Conservation (phyloP, 164 flowering plant genomes). For the Umbellularia californica region DNA sequence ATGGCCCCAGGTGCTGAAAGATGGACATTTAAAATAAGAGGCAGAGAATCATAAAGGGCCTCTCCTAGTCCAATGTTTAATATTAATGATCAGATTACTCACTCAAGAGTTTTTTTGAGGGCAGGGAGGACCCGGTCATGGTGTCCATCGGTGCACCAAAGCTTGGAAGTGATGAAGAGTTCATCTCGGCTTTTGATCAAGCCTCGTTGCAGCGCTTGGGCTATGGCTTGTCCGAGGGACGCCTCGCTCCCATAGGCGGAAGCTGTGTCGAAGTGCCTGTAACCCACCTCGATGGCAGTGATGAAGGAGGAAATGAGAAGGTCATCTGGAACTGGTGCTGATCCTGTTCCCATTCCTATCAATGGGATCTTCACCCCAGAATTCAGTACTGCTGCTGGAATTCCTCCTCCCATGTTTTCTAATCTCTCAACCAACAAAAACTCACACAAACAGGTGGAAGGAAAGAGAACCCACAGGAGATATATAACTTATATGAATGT, state of each 20-base stretch:
- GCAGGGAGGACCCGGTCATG: slow-evolving; percentile 32
- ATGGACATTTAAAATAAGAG: no score
- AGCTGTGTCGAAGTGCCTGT: slow-evolving; percentile 39
- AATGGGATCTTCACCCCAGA: slow-evolving; percentile 19
- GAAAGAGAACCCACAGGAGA: no score
- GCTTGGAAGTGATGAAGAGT: slow-evolving; percentile 40
- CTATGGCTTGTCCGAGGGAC: slow-evolving; percentile 29
- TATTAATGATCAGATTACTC: neutral
- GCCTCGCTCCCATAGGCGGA: slow-evolving; percentile 22
- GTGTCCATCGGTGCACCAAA: slow-evolving; percentile 28
- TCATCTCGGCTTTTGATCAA: slow-evolving; percentile 26
- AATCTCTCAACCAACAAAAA: neutral
- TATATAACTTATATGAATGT: no score
- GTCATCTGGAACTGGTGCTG: neutral
- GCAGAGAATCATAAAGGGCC: no score
- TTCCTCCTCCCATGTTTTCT: slow-evolving; percentile 2
- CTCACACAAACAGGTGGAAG: neutral
- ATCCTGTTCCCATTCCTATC: slow-evolving; percentile 20
- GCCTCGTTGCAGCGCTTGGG: slow-evolving; percentile 22
- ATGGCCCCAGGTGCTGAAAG: no score
- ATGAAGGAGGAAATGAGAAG: slow-evolving; percentile 6
- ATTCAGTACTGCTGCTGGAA: slow-evolving; percentile 12
- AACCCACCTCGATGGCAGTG: slow-evolving; percentile 27
- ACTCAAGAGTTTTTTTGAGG: slow-evolving; percentile 28
- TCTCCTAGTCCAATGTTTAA: neutral